phyloP scores from a whole-genome alignment of 2,329 filamentous ascomycete genomes.

The Arthrobotrys sinensis region DNA sequence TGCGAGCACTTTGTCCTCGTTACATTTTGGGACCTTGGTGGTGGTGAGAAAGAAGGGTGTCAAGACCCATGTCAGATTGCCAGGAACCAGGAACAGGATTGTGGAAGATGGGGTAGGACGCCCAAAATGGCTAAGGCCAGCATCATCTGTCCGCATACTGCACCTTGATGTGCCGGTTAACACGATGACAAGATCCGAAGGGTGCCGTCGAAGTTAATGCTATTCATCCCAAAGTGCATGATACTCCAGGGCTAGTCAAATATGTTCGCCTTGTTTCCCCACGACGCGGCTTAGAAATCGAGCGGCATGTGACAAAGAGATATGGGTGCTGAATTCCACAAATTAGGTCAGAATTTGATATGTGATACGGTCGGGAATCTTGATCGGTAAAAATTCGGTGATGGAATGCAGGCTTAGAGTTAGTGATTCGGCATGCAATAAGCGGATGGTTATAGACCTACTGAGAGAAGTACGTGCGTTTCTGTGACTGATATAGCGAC shows the following conservation, averaged over 20 bases:
- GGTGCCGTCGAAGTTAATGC: conserved; percentile 53
- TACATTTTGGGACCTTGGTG: conserved; percentile 41
- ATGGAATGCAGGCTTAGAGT: conserved; percentile 21
- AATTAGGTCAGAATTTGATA: conserved; percentile 29
- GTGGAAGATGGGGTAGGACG: conserved; percentile 49
- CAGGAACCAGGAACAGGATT: conserved; percentile 60
- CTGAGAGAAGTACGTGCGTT: conserved; percentile 9
- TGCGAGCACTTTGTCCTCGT: conserved; percentile 37
- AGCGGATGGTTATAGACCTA: not conserved
- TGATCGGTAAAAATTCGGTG: conserved; percentile 28
- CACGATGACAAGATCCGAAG: conserved; percentile 59
- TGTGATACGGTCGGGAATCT: conserved; percentile 42
- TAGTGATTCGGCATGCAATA: conserved; percentile 27
- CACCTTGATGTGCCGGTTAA: conserved; percentile 48
- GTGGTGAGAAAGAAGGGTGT: conserved; percentile 51
- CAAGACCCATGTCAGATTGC: conserved; percentile 59
- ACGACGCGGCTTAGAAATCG: conserved; percentile 48
- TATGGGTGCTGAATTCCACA: not conserved
- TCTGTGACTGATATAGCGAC: conserved; percentile 36
- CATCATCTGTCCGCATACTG: conserved; percentile 55
- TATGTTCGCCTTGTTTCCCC: conserved; percentile 54
- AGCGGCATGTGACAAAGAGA: conserved; percentile 40
- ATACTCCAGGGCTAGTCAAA: conserved; percentile 31
- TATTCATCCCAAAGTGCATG: conserved; percentile 56
- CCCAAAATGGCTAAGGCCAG: conserved; percentile 58